Conservation (phyloP, 2,329 filamentous ascomycete species). For the Cladophialophora immunda region DNA sequence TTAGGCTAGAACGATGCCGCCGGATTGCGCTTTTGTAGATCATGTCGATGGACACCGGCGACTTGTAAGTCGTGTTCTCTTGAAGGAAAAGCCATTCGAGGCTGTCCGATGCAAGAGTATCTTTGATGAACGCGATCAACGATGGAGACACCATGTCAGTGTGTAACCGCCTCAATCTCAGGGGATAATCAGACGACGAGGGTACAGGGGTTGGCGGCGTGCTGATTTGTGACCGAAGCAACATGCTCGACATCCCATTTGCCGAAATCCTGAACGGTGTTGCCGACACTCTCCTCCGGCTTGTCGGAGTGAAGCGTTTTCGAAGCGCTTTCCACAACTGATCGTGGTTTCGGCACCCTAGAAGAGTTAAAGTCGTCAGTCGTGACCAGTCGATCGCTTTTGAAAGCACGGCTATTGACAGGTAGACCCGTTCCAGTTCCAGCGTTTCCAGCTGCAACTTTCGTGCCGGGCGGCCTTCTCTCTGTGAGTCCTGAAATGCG, state of each 20-base stretch:
- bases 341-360: slow-evolving; percentile 77
- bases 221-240: slow-evolving; percentile 57
- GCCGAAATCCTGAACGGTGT: slow-evolving; percentile 73
- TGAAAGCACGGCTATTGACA: slow-evolving; percentile 76
- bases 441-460: slow-evolving; percentile 74
- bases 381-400: slow-evolving; percentile 78
- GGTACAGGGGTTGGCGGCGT: slow-evolving; percentile 37
- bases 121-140: slow-evolving; percentile 77
- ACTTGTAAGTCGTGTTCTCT: slow-evolving; percentile 65
- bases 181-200: slow-evolving; percentile 60
- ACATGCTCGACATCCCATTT: slow-evolving; percentile 72
- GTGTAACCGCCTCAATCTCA: slow-evolving; percentile 77
- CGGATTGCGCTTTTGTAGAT: slow-evolving; percentile 76
- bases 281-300: slow-evolving; percentile 47
- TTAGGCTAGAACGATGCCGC: slow-evolving; percentile 74
- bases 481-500: slow-evolving; percentile 28
- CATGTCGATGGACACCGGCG: slow-evolving; percentile 70
- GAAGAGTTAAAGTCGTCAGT: slow-evolving; percentile 75
- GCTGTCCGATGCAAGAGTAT: slow-evolving; percentile 78
- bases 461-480: slow-evolving; percentile 53
- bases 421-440: slow-evolving; percentile 76
- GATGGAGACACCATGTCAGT: slow-evolving; percentile 75
- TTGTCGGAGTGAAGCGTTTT: slow-evolving; percentile 64
- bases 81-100: slow-evolving; percentile 82
- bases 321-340: slow-evolving; percentile 77